These are phyloP conservation scores for Cokeromyces recurvatus DNA, from an alignment of 371 early-diverging fungal genomes.

Conservation along the genomic window DNA sequence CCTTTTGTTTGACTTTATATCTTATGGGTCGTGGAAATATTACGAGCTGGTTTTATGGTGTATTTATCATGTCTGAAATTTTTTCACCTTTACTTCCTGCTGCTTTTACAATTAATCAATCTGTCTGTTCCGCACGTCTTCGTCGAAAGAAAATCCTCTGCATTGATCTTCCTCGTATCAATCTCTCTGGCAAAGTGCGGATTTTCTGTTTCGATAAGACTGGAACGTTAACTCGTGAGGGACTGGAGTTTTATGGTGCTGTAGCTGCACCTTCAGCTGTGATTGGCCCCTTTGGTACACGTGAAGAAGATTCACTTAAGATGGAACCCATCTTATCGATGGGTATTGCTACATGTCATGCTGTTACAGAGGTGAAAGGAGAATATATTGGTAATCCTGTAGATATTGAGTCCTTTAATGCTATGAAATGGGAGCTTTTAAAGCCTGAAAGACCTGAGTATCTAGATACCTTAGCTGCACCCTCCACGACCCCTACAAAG, in stretches of 20 bases:
- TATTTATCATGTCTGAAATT: constrained; percentile 64
- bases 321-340: constrained; percentile 51
- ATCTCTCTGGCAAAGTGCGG: constrained; percentile 81
- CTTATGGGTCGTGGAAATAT: constrained; percentile 27
- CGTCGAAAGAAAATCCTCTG: constrained; percentile 59
- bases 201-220: constrained; percentile 92
- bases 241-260: constrained; percentile 59
- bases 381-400: constrained; percentile 81
- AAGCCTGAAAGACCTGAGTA: constrained; percentile 14
- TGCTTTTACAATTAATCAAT: constrained; percentile 68
- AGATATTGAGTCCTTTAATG: constrained; percentile 62
- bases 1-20: constrained; percentile 40
- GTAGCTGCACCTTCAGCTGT: constrained; percentile 10
- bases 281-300: constrained; percentile 13
- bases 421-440: constrained; percentile 25
- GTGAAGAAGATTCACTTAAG: constrained; percentile 25
- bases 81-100: constrained; percentile 67
- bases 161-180: constrained; percentile 74
- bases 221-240: constrained; percentile 72
- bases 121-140: constrained; percentile 62
- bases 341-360: constrained; percentile 67
- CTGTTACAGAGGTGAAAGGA: constrained; percentile 61
- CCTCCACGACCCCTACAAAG: constrained; percentile 11
- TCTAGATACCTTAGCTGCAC: constrained; percentile 21
- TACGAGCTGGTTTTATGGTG: constrained; percentile 29